Conservation (phyloP, 2,329 filamentous ascomycete genomes). For the Botrytis deweyae region DNA sequence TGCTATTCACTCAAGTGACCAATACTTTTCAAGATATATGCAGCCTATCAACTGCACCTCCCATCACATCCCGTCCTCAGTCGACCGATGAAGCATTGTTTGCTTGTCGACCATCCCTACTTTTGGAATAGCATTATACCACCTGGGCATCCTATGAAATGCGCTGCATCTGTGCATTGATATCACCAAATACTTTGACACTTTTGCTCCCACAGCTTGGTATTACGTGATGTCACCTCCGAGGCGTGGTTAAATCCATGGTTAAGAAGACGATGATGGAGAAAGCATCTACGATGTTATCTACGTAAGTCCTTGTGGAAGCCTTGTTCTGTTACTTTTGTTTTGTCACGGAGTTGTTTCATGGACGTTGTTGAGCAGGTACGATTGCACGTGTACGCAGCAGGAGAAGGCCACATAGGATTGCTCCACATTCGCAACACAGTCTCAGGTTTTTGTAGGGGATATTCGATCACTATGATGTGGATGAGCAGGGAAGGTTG, state of each 20-base stretch:
- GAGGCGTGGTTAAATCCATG: conserved; percentile 6
- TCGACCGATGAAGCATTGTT: neutral
- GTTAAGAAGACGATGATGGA: conserved; percentile 1
- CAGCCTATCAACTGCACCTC: conserved; percentile 17
- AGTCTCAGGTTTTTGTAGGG: neutral
- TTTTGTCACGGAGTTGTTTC: conserved; percentile 7
- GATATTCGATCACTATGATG: neutral
- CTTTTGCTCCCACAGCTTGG: neutral
- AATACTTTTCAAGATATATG: conserved; percentile 1
- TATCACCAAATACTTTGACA: neutral
- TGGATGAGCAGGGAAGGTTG: neutral
- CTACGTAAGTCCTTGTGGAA: conserved; percentile 4
- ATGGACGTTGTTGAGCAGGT: conserved; percentile 7
- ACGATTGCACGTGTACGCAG: conserved; percentile 12
- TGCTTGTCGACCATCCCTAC: neutral
- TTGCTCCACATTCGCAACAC: conserved; percentile 9
- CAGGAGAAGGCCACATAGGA: conserved; percentile 17
- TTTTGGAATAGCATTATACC: neutral
- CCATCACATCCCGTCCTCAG: neutral
- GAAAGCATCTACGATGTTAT: conserved; percentile 6
- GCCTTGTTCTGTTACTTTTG: conserved; percentile 3
- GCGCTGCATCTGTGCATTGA: neutral
- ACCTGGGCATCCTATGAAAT: neutral
- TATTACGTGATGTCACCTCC: conserved; percentile 16
- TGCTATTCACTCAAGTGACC: neutral